These are phyloP conservation scores for Solanum chmielewskii DNA, from an alignment of 257 asterid genomes.

Conservation along the genomic window DNA sequence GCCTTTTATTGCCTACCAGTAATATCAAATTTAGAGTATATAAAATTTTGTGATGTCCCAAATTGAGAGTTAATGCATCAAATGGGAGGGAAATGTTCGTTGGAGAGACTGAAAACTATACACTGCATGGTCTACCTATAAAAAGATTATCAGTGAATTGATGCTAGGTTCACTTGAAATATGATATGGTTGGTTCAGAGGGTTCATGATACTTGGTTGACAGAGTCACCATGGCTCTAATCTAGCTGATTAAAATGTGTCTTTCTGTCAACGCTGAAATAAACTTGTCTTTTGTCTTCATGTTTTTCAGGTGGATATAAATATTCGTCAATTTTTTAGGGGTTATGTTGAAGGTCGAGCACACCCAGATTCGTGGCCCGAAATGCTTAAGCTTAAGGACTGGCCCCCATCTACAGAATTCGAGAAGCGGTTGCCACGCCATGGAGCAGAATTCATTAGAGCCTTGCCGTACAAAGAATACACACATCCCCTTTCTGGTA, in stretches of 20 bases:
- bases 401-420: slow-evolving; percentile 45
- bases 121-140: background rate
- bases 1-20: background rate
- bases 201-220: background rate
- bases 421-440: slow-evolving; percentile 40
- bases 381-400: slow-evolving; percentile 57
- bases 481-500: slow-evolving; percentile 41
- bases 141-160: background rate
- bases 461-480: slow-evolving; percentile 61
- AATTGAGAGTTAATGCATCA: background rate
- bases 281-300: background rate
- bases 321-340: slow-evolving; percentile 34
- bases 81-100: background rate
- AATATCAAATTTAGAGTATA: background rate
- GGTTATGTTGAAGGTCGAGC: slow-evolving; percentile 43
- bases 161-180: background rate
- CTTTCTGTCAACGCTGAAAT: background rate
- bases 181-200: background rate
- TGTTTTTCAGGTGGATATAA: slow-evolving; percentile 36
- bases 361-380: slow-evolving; percentile 27
- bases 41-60: background rate
- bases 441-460: slow-evolving; percentile 34
- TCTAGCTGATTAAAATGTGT: background rate
- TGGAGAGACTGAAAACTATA: background rate
- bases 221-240: background rate